These are phyloP conservation scores for Coprinellus micaceus DNA, from an alignment of 768 basidiomycete species.

Conservation along the genomic window DNA sequence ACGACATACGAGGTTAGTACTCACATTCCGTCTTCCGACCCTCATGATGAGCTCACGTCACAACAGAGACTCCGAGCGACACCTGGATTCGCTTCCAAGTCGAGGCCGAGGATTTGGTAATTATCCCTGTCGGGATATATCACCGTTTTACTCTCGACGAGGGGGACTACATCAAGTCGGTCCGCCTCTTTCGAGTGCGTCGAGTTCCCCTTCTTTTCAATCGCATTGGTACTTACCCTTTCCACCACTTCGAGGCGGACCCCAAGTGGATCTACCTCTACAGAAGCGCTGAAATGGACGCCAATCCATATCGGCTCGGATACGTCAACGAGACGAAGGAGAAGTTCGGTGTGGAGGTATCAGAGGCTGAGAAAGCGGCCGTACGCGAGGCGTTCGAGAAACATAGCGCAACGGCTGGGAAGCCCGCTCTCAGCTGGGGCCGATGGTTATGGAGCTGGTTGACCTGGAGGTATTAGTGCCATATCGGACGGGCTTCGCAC, in stretches of 20 bases:
- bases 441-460: slow-evolving; percentile 9
- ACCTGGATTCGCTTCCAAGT: slow-evolving; percentile 80
- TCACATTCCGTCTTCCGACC: background rate
- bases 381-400: background rate
- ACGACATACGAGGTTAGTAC: slow-evolving; percentile 76
- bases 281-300: slow-evolving; percentile 57
- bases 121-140: slow-evolving; percentile 88
- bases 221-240: background rate
- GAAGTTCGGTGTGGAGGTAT: slow-evolving; percentile 3
- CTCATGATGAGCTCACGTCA: background rate
- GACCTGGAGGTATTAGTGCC: slow-evolving; percentile 2
- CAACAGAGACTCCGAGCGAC: slow-evolving; percentile 57
- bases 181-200: slow-evolving; percentile 78
- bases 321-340: slow-evolving; percentile 44
- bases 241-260: slow-evolving; percentile 57
- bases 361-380: background rate
- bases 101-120: slow-evolving; percentile 76
- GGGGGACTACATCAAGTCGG: slow-evolving; percentile 63
- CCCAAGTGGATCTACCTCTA: slow-evolving; percentile 86
- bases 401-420: background rate
- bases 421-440: slow-evolving; percentile 1
- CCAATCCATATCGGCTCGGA: slow-evolving; percentile 56
- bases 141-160: slow-evolving; percentile 92
- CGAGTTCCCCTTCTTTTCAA: background rate
- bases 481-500: too few species aligned